phyloP scores from a whole-genome alignment of 2,329 filamentous ascomycete genomes.

The Fusarium sp. region DNA sequence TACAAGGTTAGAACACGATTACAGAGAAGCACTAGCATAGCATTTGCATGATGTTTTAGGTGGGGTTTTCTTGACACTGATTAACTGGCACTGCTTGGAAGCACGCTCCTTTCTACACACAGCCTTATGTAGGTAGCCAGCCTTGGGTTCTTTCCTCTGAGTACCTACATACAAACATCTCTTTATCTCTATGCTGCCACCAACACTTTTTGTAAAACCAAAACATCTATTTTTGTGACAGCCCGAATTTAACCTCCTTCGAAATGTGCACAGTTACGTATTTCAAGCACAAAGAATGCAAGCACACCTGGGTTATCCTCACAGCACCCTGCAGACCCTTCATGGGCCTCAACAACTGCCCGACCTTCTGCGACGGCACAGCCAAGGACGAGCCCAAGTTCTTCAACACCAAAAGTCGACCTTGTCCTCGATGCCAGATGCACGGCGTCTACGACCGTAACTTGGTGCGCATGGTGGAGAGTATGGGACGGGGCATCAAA shows the following conservation, averaged over 20 bases:
- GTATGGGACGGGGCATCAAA: slow-evolving; percentile 60
- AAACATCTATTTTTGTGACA: neutral
- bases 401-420: slow-evolving; percentile 54
- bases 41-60: slow-evolving; percentile 14
- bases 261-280: slow-evolving; percentile 64
- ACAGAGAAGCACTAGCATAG: slow-evolving; percentile 6
- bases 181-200: neutral
- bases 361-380: slow-evolving; percentile 56
- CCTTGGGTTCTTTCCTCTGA: neutral
- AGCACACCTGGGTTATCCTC: slow-evolving; percentile 66
- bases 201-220: neutral
- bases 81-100: slow-evolving; percentile 23
- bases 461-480: slow-evolving; percentile 60
- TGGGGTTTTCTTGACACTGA: slow-evolving; percentile 12
- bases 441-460: slow-evolving; percentile 62
- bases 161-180: slow-evolving; percentile 3
- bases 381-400: slow-evolving; percentile 54
- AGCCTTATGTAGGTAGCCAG: neutral
- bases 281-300: slow-evolving; percentile 63
- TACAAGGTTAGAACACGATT: slow-evolving; percentile 3
- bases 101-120: slow-evolving; percentile 1
- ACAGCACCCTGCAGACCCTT: slow-evolving; percentile 61
- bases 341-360: slow-evolving; percentile 65
- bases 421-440: slow-evolving; percentile 60
- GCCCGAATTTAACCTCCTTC: no score